Evolutionary conservation across 345 rosid genomes (phyloP), one percentile per base, ranked within the genome.

Genomic region (Garcia nutans): DNA sequence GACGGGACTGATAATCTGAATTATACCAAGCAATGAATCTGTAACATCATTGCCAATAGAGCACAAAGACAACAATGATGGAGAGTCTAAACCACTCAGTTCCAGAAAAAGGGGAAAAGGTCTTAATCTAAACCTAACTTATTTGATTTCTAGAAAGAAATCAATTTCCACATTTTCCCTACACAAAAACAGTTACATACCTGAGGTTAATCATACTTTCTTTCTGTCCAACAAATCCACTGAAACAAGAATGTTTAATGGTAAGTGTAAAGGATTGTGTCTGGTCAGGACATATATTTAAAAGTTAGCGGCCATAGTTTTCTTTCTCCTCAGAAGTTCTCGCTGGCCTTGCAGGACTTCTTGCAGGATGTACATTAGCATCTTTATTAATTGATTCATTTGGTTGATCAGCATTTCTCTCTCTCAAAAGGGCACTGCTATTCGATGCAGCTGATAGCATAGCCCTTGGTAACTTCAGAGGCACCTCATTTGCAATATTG

Each of bases 391-490:
- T 71, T 24, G 82, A 52, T 55, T 82, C 89, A 6, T 87, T 83
- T 28, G 68, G 77, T 80, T 76, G 86, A 59, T 89, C 95, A 33
- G 86, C 82, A 81, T 96, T 96, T 85, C 95, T 87, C 74, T 92
- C 99, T 82, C 91, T 82, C 80, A 96, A 84, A 69, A 89, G 82
- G 76, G 86, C 86, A 79, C 82, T 84, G 70, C 87, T 83, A 49
- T 82, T 91, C 44, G 95, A 81, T 71, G 93, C 82, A 15, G 88
- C 82, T 60, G 91, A 80, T 60, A 88, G 80, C 92, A 92, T 89
- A n/a, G 95, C 92, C 78, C 95, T 88, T 0, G 98, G 97, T 68
- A 89, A 76, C 89, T 90, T 94, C 83, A 86, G 79, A 24, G 85
- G 88, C 44, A 81, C 22, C n/a, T 87, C 80, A 55, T 22, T 69